These are phyloP conservation scores for Jasminum sambac DNA, from an alignment of 257 asterid species.

Conservation along the genomic window DNA sequence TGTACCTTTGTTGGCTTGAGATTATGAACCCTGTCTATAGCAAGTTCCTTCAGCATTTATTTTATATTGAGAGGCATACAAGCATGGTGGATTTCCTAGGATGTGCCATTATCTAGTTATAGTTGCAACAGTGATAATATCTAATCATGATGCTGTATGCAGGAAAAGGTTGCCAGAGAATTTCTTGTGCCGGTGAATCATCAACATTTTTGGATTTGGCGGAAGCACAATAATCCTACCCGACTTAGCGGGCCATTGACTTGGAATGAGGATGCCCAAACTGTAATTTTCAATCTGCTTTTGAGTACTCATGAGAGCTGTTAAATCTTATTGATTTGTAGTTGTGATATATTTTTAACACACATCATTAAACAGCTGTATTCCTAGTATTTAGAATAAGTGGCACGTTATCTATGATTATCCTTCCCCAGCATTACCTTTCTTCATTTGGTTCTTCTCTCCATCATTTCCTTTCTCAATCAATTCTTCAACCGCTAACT, in stretches of 20 bases:
- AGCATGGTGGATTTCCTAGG: slow-evolving; percentile 1
- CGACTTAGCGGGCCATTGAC: slow-evolving; percentile 44
- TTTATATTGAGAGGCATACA: not conserved
- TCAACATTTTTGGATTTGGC: slow-evolving; percentile 59
- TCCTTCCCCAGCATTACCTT: not conserved
- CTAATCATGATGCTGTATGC: slow-evolving; percentile 31
- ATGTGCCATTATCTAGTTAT: not conserved
- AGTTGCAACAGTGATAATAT: not conserved
- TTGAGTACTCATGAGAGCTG: slow-evolving; percentile 15
- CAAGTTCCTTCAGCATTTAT: not conserved
- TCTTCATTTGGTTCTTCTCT: no score
- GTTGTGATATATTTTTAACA: not conserved
- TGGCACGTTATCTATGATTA: not conserved
- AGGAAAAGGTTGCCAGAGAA: slow-evolving; percentile 52
- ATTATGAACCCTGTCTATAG: not conserved
- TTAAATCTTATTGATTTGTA: slow-evolving; percentile 15
- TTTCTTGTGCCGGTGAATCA: slow-evolving; percentile 44
- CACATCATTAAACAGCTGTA: not conserved
- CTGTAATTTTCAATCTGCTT: slow-evolving; percentile 32
- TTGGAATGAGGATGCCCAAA: slow-evolving; percentile 41
- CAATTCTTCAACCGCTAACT: not conserved
- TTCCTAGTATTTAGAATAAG: not conserved
- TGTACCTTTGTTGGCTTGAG: not conserved
- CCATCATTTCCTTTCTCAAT: not conserved
- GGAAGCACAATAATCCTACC: slow-evolving; percentile 44